Evolutionary conservation across 805 yeast genomes (phyloP).

Genomic region (Candida silvicultrix): DNA sequence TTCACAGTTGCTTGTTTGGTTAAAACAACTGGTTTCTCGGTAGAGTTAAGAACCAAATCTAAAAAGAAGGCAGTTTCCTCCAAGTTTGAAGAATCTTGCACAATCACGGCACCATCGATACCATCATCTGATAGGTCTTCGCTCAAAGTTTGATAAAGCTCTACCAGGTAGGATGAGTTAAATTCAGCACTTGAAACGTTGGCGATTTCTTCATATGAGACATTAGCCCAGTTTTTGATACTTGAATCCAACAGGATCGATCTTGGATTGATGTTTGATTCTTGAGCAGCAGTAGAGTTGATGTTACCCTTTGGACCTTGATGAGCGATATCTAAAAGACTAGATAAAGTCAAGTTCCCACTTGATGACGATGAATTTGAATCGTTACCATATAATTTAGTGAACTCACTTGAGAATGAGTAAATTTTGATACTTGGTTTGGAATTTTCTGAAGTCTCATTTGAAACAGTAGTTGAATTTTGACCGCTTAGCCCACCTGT

Average conservation of each 20-base stretch:
- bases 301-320: background rate
- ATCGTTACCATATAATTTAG: constrained; percentile 6
- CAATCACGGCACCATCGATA: constrained; percentile 40
- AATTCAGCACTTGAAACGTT: constrained; percentile 9
- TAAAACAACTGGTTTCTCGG: constrained; percentile 41
- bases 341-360: background rate
- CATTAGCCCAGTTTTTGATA: background rate
- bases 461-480: constrained; percentile 3
- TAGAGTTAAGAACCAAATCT: constrained; percentile 30
- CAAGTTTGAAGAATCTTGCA: constrained; percentile 44
- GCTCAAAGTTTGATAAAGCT: constrained; percentile 28
- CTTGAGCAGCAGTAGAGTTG: background rate
- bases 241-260: constrained; percentile 4
- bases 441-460: background rate
- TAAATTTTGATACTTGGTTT: constrained; percentile 6
- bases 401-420: constrained; percentile 10
- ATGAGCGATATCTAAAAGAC: background rate
- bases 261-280: background rate
- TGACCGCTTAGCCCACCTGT: constrained; percentile 2
- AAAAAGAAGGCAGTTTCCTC: constrained; percentile 47
- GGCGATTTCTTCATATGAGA: constrained; percentile 34
- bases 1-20: constrained; percentile 23
- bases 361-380: constrained; percentile 1
- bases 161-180: constrained; percentile 28
- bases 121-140: constrained; percentile 20